Percentiles rank a stretch among this genome's conserved stretches.
These are phyloP conservation scores for Pseudogymnoascus sp. DNA, from an alignment of 2,329 filamentous ascomycete species.

Conservation along the genomic window DNA sequence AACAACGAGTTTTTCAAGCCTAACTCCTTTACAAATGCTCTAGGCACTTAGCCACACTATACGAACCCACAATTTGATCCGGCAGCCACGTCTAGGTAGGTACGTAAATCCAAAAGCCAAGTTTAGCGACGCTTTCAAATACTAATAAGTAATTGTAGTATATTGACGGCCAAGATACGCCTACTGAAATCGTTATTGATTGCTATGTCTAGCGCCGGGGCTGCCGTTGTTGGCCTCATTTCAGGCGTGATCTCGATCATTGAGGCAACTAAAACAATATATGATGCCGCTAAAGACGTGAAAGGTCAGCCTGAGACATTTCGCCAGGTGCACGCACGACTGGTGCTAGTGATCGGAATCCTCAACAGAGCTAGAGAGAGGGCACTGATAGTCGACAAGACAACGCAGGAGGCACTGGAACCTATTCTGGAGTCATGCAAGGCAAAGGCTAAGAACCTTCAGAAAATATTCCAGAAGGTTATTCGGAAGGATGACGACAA, in stretches of 20 bases:
- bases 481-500: slow-evolving; percentile 20
- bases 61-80: not conserved
- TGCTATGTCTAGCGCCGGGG: slow-evolving; percentile 12
- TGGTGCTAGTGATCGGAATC: slow-evolving; percentile 17
- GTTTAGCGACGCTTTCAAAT: not conserved
- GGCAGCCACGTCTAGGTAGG: not conserved
- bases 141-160: not conserved
- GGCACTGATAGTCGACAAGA: slow-evolving; percentile 12
- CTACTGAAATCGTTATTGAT: slow-evolving; percentile 13
- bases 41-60: not conserved
- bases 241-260: slow-evolving; percentile 18
- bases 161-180: not conserved
- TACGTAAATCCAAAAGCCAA: not conserved
- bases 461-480: slow-evolving; percentile 19
- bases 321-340: slow-evolving; percentile 18
- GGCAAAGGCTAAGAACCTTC: slow-evolving; percentile 19
- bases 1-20: not conserved
- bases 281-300: slow-evolving; percentile 19
- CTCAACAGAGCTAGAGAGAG: slow-evolving; percentile 15
- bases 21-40: not conserved
- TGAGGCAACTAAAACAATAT: slow-evolving; percentile 18
- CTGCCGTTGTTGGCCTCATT: slow-evolving; percentile 18
- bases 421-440: slow-evolving; percentile 18
- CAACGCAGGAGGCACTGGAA: slow-evolving; percentile 13
- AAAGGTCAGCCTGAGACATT: slow-evolving; percentile 20